Evolutionary conservation across 495 filamentous ascomycete species (phyloP), one percentile per base, ranked within the genome.

Genomic region (Neurospora sp.): DNA sequence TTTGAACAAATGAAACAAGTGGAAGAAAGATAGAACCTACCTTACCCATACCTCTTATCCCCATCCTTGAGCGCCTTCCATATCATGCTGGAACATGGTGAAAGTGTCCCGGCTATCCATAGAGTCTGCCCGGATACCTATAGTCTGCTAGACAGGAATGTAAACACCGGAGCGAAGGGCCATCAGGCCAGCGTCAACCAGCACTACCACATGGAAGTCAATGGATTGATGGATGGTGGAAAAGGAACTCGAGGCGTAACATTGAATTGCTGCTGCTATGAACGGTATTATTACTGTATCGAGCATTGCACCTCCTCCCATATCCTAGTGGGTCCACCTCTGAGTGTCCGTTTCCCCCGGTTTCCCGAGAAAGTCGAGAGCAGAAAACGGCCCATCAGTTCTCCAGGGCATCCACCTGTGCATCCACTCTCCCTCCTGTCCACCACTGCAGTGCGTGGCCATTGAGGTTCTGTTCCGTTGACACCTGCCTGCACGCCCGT

Each of bases 281-380:
- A 27, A 53, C 46, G 20, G 46, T 53, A 59, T 59, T 59, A 20
- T 48, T 59, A 71, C 70, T 71, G 70, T 71, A 71, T 39, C 35
- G 39, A 71, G 53, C 27, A 3, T 66, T 66, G 53, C 53, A 31
- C 27, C 27, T 66, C 14, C 53, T 66, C 27, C 53, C 12, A 66
- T 66, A 66, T 66, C 53, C 53, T 66, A 66, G 53, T 66, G 53
- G 53, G 12, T 61, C 53, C 53, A 66, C 53, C 27, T 16, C 53
- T 66, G 53, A 16, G 27, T 66, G 53, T 27, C 53, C 53, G 53
- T 66, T 66, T 66, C 53, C 53, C 53, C 53, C 53, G 27, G 53
- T 66, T 35, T 66, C 53, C 53, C 53, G 53, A 61, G 53, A 61
- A 61, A 61, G 53, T 35, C 12, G 27, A 66, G 48, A 59, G 53